Base-by-base conservation (phyloP, 2,329 filamentous ascomycete species). In the Apiospora kogelbergensis region DNA sequence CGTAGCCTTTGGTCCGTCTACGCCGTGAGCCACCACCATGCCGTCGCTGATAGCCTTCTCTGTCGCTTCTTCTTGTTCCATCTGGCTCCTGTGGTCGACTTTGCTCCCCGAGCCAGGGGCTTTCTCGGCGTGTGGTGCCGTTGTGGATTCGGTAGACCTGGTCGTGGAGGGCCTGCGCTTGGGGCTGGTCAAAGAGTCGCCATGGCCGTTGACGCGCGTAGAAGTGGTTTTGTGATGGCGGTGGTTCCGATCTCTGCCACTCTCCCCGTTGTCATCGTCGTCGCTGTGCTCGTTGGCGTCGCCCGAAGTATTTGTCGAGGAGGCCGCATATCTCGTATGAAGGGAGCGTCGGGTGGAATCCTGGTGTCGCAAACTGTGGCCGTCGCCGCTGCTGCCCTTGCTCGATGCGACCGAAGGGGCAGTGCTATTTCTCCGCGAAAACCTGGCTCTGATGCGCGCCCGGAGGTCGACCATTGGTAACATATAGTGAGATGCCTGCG, bases 271-370 rank as follows among this genome's bases (percentile, higher is more conserved):
- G 26, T 71, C 65, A 33, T 60, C 68, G 46, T 67, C 69, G 30
- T 73, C 73, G 45, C 72, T 73, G 10, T 69, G 69, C 48, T 74
- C 74, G 33, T 76, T 45, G n/a, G 5, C 41, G 41, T 65, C 45
- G 63, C 45, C 53, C 60, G 41, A 46, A 5, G 41, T 45, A 40
- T 57, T 44, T 24, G 42, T 65, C 13, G 60, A 63, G 30, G 45
- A 30, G 33, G 63, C 63, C 15, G 41, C 63, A 33, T 65, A 60
- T 60, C 53, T 60, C 17, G 53, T 37, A 60, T 60, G 26, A 7
- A 65, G 63, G 9, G 41, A 44, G 63, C 24, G 53, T 60, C 17
- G 17, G 53, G 17, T 44, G 17, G 53, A 60, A 37, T 33, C 30
- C 11, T 67, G 64, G 37, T 44, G 53, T 60, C 53, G 63, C 67